Evolutionary conservation across 768 basidiomycete species (phyloP).

Genomic region (Suillus placidus): DNA sequence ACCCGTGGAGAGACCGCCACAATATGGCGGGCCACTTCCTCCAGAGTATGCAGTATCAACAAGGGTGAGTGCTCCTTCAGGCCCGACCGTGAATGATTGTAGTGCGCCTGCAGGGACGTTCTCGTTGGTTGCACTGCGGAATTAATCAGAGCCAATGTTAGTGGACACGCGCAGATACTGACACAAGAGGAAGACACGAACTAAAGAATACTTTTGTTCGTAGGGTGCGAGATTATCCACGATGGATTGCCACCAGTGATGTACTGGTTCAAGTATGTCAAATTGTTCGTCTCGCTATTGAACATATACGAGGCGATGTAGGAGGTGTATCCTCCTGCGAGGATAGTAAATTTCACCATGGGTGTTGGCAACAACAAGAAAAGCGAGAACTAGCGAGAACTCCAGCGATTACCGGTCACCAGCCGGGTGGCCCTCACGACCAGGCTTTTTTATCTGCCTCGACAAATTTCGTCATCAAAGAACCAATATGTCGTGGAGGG

Average conservation of each 20-base stretch:
- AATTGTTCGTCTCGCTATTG: conserved; percentile 48
- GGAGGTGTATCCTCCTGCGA: conserved; percentile 65
- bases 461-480: not conserved
- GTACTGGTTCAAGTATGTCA: conserved; percentile 51
- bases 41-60: conserved; percentile 51
- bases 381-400: not conserved
- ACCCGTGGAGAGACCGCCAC: conserved; percentile 52
- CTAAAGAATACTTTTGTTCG: conserved; percentile 64
- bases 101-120: conserved; percentile 41
- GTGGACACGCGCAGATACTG: not conserved
- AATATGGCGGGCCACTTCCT: conserved; percentile 56
- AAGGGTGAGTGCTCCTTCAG: conserved; percentile 46
- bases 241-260: conserved; percentile 50
- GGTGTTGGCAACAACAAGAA: conserved; percentile 2
- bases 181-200: conserved; percentile 33
- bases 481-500: not conserved
- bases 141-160: not conserved
- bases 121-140: conserved; percentile 61
- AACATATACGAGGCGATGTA: conserved; percentile 69
- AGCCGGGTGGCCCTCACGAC: not conserved
- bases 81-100: conserved; percentile 57
- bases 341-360: conserved; percentile 71
- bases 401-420: not conserved
- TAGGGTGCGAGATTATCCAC: conserved; percentile 62
- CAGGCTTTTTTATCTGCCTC: not conserved